Conservation (phyloP, 192 early-diverging fungal genomes). For the Dispira simplex region DNA sequence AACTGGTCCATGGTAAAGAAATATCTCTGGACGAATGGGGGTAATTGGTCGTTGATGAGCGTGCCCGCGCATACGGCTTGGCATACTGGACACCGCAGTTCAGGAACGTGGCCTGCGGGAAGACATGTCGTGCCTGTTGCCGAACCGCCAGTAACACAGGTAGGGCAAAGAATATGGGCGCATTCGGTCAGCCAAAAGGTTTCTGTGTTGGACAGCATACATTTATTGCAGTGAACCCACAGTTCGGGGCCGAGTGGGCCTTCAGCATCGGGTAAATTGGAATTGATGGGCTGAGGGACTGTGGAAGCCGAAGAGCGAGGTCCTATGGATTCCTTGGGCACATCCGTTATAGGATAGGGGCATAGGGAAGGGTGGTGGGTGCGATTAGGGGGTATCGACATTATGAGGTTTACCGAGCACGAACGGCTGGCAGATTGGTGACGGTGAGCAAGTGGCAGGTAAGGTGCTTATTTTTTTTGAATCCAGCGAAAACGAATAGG, state of each 20-base stretch:
- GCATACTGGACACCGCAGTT: background rate
- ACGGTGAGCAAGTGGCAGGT: too few species aligned
- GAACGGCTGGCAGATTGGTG: too few species aligned
- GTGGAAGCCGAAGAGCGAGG: too few species aligned
- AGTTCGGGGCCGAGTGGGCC: background rate
- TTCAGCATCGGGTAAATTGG: too few species aligned
- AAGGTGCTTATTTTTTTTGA: too few species aligned
- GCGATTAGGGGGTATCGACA: too few species aligned
- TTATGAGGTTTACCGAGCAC: too few species aligned
- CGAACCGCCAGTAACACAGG: background rate
- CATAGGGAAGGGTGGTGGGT: too few species aligned
- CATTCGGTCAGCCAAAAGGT: constrained; percentile 9
- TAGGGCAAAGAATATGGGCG: constrained; percentile 6
- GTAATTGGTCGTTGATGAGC: background rate
- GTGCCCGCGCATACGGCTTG: background rate
- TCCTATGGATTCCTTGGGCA: too few species aligned
- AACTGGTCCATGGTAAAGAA: background rate
- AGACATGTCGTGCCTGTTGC: background rate
- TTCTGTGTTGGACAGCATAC: background rate
- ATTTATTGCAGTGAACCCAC: constrained; percentile 10
- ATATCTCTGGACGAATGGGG: background rate
- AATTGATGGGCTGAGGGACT: too few species aligned
- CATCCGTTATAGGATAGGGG: too few species aligned
- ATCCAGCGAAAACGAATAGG: too few species aligned
- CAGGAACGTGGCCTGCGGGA: background rate